These are phyloP conservation scores for Phytophthora sp. DNA, from an alignment of 352 stramenopile species.

Conservation along the genomic window DNA sequence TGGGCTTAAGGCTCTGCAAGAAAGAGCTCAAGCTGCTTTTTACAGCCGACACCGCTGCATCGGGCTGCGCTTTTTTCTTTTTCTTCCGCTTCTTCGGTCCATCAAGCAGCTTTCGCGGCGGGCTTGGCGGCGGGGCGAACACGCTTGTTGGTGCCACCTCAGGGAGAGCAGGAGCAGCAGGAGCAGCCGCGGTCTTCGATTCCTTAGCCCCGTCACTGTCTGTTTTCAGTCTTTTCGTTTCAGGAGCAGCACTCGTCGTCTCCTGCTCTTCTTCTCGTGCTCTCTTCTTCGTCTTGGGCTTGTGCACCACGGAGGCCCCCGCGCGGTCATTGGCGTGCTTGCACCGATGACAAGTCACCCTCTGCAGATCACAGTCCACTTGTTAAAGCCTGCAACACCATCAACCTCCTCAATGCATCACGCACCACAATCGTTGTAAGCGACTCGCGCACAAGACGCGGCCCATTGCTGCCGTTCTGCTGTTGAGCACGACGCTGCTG, in stretches of 20 bases:
- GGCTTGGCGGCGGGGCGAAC: constrained; percentile 59
- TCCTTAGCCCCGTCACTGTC: neutral
- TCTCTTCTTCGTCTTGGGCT: constrained; percentile 60
- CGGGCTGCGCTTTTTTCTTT: constrained; percentile 44
- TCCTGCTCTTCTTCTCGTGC: constrained; percentile 4
- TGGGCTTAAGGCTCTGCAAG: constrained; percentile 50
- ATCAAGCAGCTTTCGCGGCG: constrained; percentile 74
- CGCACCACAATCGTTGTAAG: constrained; percentile 50
- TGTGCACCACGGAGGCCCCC: constrained; percentile 56
- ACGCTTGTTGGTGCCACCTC: constrained; percentile 38
- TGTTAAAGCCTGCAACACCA: too few species aligned
- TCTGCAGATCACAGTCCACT: too few species aligned
- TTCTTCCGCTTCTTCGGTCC: constrained; percentile 77
- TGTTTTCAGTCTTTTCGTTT: constrained; percentile 41
- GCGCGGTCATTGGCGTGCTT: constrained; percentile 48
- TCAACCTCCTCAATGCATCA: too few species aligned
- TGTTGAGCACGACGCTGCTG: constrained; percentile 39
- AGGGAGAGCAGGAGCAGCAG: neutral
- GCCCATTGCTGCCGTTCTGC: constrained; percentile 14
- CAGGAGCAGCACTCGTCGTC: neutral
- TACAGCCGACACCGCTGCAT: constrained; percentile 51
- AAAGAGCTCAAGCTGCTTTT: constrained; percentile 78
- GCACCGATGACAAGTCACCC: constrained; percentile 62
- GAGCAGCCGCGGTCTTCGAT: neutral
- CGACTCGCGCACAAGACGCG: constrained; percentile 27